These are phyloP conservation scores for Fusarium clavum DNA, from an alignment of 2,329 filamentous ascomycete genomes.

Conservation along the genomic window DNA sequence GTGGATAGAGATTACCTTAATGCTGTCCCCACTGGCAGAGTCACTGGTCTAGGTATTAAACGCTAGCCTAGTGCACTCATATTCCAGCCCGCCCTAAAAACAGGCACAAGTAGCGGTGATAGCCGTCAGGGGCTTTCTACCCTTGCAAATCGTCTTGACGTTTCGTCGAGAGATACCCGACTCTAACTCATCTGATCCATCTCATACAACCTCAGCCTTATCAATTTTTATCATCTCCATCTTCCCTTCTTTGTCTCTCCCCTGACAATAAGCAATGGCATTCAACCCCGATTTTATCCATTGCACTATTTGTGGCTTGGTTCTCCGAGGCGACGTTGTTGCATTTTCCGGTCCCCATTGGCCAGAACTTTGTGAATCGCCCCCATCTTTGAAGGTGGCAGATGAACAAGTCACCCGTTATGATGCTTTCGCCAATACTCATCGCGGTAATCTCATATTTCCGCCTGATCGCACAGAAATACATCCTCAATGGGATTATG, in stretches of 20 bases:
- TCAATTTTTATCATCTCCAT: background rate
- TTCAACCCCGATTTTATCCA: background rate
- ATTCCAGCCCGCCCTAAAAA: background rate
- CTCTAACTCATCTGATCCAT: background rate
- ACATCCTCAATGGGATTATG: background rate
- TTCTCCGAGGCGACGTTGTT: background rate
- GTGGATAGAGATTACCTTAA: too few species aligned
- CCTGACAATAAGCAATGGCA: background rate
- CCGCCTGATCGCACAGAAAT: background rate
- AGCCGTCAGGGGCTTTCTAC: background rate
- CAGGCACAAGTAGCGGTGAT: background rate
- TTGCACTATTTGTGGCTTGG: constrained; percentile 17
- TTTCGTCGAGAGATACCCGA: background rate
- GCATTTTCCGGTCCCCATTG: constrained; percentile 9
- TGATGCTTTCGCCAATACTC: background rate
- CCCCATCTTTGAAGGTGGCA: background rate
- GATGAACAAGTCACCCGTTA: background rate
- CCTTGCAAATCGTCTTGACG: background rate
- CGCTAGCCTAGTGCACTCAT: background rate
- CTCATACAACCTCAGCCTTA: background rate
- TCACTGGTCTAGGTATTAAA: too few species aligned
- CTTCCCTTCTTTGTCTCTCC: too few species aligned
- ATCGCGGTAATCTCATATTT: background rate
- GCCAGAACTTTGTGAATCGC: background rate
- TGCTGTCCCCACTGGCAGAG: too few species aligned